Evolutionary conservation across 495 filamentous ascomycete genomes (phyloP).

Genomic region (Aspergillus bertholletiae): DNA sequence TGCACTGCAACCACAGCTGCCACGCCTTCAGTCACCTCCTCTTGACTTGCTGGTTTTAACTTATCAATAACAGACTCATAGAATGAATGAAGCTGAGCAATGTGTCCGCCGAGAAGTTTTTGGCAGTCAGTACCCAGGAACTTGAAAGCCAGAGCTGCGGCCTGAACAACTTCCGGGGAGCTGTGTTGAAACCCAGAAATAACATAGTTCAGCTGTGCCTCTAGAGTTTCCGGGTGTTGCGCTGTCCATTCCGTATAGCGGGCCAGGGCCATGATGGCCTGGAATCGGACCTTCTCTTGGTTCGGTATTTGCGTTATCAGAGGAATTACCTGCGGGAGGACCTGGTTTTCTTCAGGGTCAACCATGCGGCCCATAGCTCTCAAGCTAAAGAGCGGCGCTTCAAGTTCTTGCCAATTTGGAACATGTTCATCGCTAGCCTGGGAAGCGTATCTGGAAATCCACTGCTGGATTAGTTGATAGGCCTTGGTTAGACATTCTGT

Average conservation of each 20-base stretch:
- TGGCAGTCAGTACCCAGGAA: slow-evolving; percentile 96
- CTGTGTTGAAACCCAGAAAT: slow-evolving; percentile 82
- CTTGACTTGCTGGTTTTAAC: slow-evolving; percentile 79
- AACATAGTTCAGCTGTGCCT: slow-evolving; percentile 90
- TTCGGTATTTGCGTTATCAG: slow-evolving; percentile 89
- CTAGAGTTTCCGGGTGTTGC: slow-evolving; percentile 84
- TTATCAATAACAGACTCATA: slow-evolving; percentile 85
- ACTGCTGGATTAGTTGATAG: slow-evolving; percentile 75
- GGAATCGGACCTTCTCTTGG: slow-evolving; percentile 95
- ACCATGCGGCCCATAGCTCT: slow-evolving; percentile 98
- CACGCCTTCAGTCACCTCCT: slow-evolving; percentile 93
- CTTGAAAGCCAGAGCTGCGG: slow-evolving; percentile 89
- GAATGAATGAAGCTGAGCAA: slow-evolving; percentile 81
- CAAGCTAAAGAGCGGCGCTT: slow-evolving; percentile 92
- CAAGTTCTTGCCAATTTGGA: slow-evolving; percentile 94
- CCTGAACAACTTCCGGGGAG: slow-evolving; percentile 83
- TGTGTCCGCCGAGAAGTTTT: slow-evolving; percentile 73
- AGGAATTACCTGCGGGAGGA: slow-evolving; percentile 86
- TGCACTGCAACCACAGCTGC: slow-evolving; percentile 87
- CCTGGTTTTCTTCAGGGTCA: slow-evolving; percentile 74
- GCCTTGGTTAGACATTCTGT: slow-evolving; percentile 87
- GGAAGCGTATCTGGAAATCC: slow-evolving; percentile 77
- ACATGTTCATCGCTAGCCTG: slow-evolving; percentile 70
- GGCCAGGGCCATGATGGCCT: slow-evolving; percentile 93
- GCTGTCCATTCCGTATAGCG: slow-evolving; percentile 98